Evolutionary conservation across 2,329 filamentous ascomycete species (phyloP), one percentile per base, ranked within the genome.

Genomic region (Aureobasidium subglaciale): DNA sequence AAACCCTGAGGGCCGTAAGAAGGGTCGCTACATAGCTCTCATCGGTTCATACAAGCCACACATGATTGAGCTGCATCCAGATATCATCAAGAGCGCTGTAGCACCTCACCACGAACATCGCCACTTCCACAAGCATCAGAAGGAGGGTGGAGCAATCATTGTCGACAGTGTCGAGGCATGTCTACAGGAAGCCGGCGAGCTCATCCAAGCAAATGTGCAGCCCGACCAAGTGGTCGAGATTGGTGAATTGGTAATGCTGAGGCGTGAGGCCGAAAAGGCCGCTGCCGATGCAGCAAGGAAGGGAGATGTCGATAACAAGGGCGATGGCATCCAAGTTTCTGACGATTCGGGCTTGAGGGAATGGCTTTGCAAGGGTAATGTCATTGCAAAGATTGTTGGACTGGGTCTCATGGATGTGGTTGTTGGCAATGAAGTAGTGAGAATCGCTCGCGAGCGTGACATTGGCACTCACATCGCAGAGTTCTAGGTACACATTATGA

Each of bases 11-110:
- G 87, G 84, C 0, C 72, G 86, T 27, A 81, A 79, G 61, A 88
- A 88, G 67, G 86, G 86, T 2, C 72, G 87, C 24, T 77, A 91
- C 61, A 81, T 92, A 50, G 78, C 87, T 1, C 86, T 86, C 0
- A 82, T 91, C 41, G 88, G 88, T 11, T 85, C 81, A 13, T 84
- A 84, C 64, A 80, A 85, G 62, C 77, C 82, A 1, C 71, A 87
- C 54, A 96, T 96, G 90, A 78, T 85, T 41, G 92, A 97, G 70
- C 67, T 97, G 16, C 88, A 92, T 11, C 81, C 85, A 1, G 88
- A 88, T 40, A 75, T 96, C 46, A 72, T 97, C 11, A 73, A 78
- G 6, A 82, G 89, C 55, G 81, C 81, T 34, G 80, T 84, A 1
- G 73, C 72, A 25, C 72, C 76, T 1, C 75, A 79, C 53, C 77